These are phyloP conservation scores for Rhodocollybia butyracea DNA, from an alignment of 768 basidiomycete genomes.

Conservation along the genomic window DNA sequence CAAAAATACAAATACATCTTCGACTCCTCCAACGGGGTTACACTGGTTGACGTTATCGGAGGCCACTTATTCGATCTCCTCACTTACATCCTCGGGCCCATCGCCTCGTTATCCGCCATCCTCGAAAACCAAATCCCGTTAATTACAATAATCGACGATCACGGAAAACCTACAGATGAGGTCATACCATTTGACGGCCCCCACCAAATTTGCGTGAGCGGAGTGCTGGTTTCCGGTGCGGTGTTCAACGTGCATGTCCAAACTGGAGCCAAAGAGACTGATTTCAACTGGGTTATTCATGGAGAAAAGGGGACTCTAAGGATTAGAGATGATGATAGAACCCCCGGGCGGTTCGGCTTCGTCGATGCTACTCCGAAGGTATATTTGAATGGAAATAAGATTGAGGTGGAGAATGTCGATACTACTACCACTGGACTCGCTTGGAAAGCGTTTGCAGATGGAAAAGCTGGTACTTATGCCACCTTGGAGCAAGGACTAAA, in stretches of 20 bases:
- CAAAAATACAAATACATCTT: background rate
- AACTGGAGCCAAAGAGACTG: slow-evolving; percentile 18
- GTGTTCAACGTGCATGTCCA: slow-evolving; percentile 17
- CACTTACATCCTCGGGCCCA: slow-evolving; percentile 26
- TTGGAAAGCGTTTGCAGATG: slow-evolving; percentile 23
- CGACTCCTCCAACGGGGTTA: slow-evolving; percentile 15
- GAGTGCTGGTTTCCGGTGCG: slow-evolving; percentile 26
- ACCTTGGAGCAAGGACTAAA: slow-evolving; percentile 27
- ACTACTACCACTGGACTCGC: no score
- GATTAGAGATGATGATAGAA: slow-evolving; percentile 3
- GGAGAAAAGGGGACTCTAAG: slow-evolving; percentile 18
- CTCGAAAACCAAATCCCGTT: slow-evolving; percentile 21
- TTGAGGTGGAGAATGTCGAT: slow-evolving; percentile 19
- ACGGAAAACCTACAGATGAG: slow-evolving; percentile 23
- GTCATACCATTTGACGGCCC: slow-evolving; percentile 15
- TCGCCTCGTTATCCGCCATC: slow-evolving; percentile 24
- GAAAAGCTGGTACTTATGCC: slow-evolving; percentile 18
- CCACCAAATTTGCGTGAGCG: slow-evolving; percentile 27
- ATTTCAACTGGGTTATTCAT: slow-evolving; percentile 27
- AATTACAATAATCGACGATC: slow-evolving; percentile 20
- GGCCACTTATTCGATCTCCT: slow-evolving; percentile 28
- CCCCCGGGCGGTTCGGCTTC: slow-evolving; percentile 8
- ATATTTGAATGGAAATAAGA: slow-evolving; percentile 28
- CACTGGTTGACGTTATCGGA: slow-evolving; percentile 20
- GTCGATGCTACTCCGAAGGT: slow-evolving; percentile 23